phyloP scores from a whole-genome alignment of 2,329 filamentous ascomycete species.

The Trichoderma endophyticum region DNA sequence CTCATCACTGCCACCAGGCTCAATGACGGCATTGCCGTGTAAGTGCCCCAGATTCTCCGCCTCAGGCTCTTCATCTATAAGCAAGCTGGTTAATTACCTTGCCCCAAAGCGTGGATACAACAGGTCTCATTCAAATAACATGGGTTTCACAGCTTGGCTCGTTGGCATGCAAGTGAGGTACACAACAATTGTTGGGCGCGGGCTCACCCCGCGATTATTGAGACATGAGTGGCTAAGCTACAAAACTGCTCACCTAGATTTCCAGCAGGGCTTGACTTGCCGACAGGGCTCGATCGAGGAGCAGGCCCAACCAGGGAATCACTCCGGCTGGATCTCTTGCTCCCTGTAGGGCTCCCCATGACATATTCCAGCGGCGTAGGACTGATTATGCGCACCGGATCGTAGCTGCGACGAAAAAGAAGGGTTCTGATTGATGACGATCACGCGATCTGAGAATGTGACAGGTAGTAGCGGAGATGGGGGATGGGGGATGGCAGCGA shows the following conservation, averaged over 20 bases:
- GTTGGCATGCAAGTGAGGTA: neutral
- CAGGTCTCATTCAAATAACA: neutral
- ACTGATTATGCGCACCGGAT: neutral
- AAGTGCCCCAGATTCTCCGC: conserved; percentile 26
- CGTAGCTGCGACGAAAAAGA: neutral
- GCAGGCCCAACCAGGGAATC: conserved; percentile 4
- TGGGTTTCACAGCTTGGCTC: neutral
- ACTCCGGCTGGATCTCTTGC: conserved; percentile 18
- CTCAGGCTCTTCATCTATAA: neutral
- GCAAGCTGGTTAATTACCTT: neutral
- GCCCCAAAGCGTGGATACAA: neutral
- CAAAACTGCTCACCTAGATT: neutral
- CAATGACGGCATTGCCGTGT: conserved; percentile 30
- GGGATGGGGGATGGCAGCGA: neutral
- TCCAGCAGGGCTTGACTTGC: neutral
- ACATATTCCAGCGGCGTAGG: neutral
- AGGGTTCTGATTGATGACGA: neutral
- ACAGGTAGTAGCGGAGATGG: neutral
- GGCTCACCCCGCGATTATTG: neutral
- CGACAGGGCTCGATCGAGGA: conserved; percentile 2
- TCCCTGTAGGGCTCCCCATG: conserved; percentile 14
- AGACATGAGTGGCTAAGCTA: neutral
- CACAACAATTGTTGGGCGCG: neutral
- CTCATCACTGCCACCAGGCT: conserved; percentile 33
- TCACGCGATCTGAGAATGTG: neutral